Evolutionary conservation across 768 basidiomycete species (phyloP).

Genomic region (Pulveroboletus sp.): DNA sequence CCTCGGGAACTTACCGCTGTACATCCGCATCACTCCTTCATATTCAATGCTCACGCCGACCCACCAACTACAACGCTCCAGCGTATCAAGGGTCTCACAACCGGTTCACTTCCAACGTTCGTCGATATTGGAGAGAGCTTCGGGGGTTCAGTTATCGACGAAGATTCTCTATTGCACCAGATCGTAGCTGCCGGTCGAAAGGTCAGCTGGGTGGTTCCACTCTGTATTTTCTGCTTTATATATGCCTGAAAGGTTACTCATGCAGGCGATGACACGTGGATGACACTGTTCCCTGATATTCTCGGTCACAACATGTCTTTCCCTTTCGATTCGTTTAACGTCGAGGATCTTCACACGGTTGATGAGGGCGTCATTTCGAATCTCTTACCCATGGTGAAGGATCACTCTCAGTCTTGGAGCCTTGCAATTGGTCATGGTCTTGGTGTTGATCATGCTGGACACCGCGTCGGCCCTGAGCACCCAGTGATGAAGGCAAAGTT

Average conservation of each 20-base stretch:
- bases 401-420: constrained; percentile 60
- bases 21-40: constrained; percentile 68
- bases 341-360: constrained; percentile 95
- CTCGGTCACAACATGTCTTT: constrained; percentile 71
- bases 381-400: constrained; percentile 72
- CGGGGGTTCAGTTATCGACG: constrained; percentile 76
- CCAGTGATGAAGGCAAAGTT: constrained; percentile 83
- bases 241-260: constrained; percentile 59
- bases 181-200: constrained; percentile 53
- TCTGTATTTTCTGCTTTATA: not conserved
- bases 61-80: constrained; percentile 95
- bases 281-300: constrained; percentile 74
- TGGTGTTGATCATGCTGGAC: constrained; percentile 95
- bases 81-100: constrained; percentile 90
- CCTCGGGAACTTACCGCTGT: constrained; percentile 64
- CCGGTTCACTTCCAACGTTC: constrained; percentile 93
- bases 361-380: constrained; percentile 86
- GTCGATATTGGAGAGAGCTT: constrained; percentile 93
- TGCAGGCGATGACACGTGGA: constrained; percentile 98
- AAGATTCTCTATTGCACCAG: constrained; percentile 86
- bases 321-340: constrained; percentile 96
- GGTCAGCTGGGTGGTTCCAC: constrained; percentile 32
- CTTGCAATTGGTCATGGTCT: constrained; percentile 89
- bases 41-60: constrained; percentile 88
- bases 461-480: constrained; percentile 88